Base-by-base conservation (phyloP, 345 rosid genomes). In the Syzygium oleosum region DNA sequence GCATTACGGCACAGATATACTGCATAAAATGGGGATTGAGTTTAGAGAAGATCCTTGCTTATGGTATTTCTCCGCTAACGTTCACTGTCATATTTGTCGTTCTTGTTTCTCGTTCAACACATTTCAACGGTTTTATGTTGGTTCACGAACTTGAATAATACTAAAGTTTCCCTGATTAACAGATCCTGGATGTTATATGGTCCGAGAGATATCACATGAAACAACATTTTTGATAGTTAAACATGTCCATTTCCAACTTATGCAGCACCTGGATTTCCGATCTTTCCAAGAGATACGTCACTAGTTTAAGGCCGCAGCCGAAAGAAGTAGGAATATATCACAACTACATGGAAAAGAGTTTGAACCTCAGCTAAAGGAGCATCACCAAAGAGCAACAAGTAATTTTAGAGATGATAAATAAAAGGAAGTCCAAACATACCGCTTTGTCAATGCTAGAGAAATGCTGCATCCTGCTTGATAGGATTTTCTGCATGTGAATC, bases 401-500 rank as follows among this genome's bases (percentile, higher is more conserved):
- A n/a, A 58, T 43, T 87, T 22, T 25, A 55, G 63, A 84, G 61
- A 43, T 23, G 10, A 56, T 38, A 21, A 55, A 56, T 52, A 38
- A 87, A 49, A 41, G 83, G 87, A 41, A 22, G 89, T 86, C 78
- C 65, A 58, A 85, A 83, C 84, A 78, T 94, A 98, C 99, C 53
- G 98, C 99, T 92, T 96, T 98, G 90, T 98, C 94, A 84, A 98
- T 80, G 92, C 94, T 95, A 73, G 97, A 89, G 87, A 98, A 98
- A 88, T 96, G 98, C 86, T 98, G 98, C 96, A 94, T 92, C 91
- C 99, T 94, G 92, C 91, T 90, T 88, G 98, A 93, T 51, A 98
- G 95, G 87, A 98, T 89, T 90, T 96, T 98, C 91, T 94, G 99
- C 99, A 98, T 98, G 91, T 98, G 99, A 85, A 93, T 89, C 94